Evolutionary conservation across 192 early-diverging fungal species (phyloP).

Genomic region (Chytriomyces confervae): DNA sequence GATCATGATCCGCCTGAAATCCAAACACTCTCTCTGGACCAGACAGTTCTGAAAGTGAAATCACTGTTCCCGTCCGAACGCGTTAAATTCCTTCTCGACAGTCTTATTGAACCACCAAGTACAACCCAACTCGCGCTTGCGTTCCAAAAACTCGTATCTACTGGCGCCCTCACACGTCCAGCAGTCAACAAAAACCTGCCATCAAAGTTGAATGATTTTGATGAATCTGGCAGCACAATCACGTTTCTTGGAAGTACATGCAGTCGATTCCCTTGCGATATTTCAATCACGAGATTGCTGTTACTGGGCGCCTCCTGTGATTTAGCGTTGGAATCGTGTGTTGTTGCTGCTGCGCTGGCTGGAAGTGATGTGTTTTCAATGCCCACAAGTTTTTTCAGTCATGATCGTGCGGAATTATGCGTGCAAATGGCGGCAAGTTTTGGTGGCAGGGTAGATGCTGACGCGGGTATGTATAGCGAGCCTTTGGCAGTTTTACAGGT

Average conservation of each 20-base stretch:
- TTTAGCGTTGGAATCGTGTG: not conserved
- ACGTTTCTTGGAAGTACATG: slow-evolving; percentile 1
- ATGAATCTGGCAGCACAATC: not conserved
- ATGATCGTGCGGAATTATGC: slow-evolving; percentile 5
- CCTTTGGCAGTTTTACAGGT: slow-evolving; percentile 1
- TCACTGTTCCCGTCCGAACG: not conserved
- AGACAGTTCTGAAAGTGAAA: not conserved
- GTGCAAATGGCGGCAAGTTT: slow-evolving; percentile 1
- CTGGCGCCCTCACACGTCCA: not conserved
- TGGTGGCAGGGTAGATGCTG: not conserved
- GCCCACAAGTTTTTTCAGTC: slow-evolving; percentile 11
- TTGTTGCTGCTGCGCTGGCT: slow-evolving; percentile 3
- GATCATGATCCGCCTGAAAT: not conserved
- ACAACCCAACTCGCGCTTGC: not conserved
- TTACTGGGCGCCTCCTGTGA: not conserved
- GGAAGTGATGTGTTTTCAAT: not conserved
- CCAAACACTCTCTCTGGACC: not conserved
- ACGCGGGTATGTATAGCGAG: slow-evolving; percentile 2
- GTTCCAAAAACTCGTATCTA: not conserved
- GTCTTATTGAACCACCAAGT: slow-evolving; percentile 1
- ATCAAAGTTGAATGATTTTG: not conserved
- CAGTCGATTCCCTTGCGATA: slow-evolving; percentile 12
- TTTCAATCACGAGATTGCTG: slow-evolving; percentile 8
- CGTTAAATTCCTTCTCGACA: not conserved
- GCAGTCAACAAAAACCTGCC: not conserved